These are phyloP conservation scores for Pichia heedii DNA, from an alignment of 805 yeast genomes.

Conservation along the genomic window DNA sequence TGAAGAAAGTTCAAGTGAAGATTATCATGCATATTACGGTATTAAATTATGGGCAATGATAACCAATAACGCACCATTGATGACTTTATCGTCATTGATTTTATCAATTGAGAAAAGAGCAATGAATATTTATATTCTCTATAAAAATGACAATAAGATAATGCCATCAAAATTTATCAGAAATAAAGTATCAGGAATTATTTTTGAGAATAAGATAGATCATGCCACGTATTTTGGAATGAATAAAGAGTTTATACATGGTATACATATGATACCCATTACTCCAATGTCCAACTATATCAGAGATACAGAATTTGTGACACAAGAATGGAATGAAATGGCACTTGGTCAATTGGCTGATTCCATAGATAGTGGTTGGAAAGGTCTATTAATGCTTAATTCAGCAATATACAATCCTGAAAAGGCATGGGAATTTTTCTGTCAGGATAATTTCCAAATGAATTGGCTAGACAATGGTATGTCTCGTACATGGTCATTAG, in stretches of 20 bases:
- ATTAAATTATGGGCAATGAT: constrained; percentile 63
- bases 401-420: constrained; percentile 37
- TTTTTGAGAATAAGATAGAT: constrained; percentile 64
- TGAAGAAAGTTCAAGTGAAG: constrained; percentile 66
- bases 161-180: constrained; percentile 43
- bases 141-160: constrained; percentile 36
- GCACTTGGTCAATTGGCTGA: constrained; percentile 28
- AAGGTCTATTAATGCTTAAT: constrained; percentile 42
- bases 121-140: constrained; percentile 48
- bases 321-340: constrained; percentile 34
- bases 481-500: constrained; percentile 54
- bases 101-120: constrained; percentile 46
- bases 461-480: constrained; percentile 50
- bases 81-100: constrained; percentile 48
- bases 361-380: constrained; percentile 50
- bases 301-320: constrained; percentile 41
- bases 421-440: constrained; percentile 35
- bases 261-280: constrained; percentile 70
- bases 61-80: constrained; percentile 43
- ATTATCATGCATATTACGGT: constrained; percentile 59
- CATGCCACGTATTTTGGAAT: constrained; percentile 66
- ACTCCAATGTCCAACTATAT: constrained; percentile 54
- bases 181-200: constrained; percentile 61
- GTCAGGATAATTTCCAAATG: constrained; percentile 24
- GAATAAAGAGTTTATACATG: constrained; percentile 56